Evolutionary conservation across 306 rosid species (phyloP).

Genomic region (Casuarina glauca): DNA sequence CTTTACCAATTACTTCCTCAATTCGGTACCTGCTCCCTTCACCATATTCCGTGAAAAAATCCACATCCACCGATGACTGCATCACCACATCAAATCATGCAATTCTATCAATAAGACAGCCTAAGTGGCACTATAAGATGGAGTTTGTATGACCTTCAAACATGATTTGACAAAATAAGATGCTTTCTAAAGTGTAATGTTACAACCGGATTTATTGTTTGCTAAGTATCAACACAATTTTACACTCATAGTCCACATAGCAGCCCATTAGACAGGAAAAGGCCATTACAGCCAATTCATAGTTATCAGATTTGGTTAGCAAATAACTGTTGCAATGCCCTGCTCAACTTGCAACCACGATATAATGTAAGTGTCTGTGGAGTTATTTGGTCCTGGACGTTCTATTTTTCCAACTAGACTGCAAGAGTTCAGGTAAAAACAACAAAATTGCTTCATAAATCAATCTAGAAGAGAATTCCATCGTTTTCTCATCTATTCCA

Average conservation of each 20-base stretch:
- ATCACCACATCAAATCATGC: constrained; percentile 29
- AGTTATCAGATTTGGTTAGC: not conserved
- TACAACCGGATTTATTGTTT: not conserved
- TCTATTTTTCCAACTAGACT: not conserved
- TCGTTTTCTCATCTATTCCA: not conserved
- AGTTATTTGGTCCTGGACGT: not conserved
- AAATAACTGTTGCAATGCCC: not conserved
- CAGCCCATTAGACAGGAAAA: not conserved
- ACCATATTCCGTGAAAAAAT: constrained; percentile 97
- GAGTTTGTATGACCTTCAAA: constrained; percentile 2
- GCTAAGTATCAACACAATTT: not conserved
- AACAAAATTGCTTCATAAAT: not conserved
- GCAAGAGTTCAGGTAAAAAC: not conserved
- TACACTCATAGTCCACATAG: not conserved
- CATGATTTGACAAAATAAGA: not conserved
- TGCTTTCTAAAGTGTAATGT: not conserved
- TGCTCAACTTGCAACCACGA: not conserved
- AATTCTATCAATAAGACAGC: constrained; percentile 24
- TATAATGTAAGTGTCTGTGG: not conserved
- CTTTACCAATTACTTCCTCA: constrained; percentile 99
- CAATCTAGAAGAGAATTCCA: not conserved
- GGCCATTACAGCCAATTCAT: not conserved
- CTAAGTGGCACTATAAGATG: constrained; percentile 7
- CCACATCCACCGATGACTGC: constrained; percentile 88
- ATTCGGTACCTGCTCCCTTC: constrained; percentile 96